phyloP scores from a whole-genome alignment of 805 yeast genomes.

The Dipodascus albidus region DNA sequence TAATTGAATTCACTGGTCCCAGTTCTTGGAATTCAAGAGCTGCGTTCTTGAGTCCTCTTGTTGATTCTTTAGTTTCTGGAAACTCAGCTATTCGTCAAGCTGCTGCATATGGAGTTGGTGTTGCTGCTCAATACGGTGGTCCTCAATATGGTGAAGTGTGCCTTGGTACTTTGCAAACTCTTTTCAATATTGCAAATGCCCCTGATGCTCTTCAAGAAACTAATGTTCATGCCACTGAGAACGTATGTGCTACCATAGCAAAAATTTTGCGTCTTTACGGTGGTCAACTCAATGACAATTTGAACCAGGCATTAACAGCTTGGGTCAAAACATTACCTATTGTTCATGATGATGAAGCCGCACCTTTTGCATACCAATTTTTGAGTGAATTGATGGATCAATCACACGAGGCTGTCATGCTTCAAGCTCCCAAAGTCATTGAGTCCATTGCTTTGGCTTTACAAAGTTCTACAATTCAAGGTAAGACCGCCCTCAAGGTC shows the following conservation, averaged over 20 bases:
- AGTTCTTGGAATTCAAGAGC: conserved; percentile 54
- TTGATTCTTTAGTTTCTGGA: conserved; percentile 40
- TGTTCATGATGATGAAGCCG: conserved; percentile 76
- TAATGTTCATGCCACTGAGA: conserved; percentile 78
- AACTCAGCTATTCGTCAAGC: conserved; percentile 68
- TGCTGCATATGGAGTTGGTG: conserved; percentile 75
- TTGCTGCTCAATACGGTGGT: conserved; percentile 76
- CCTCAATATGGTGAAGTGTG: conserved; percentile 47
- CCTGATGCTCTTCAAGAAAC: conserved; percentile 84
- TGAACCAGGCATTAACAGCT: conserved; percentile 49
- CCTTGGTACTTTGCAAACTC: conserved; percentile 58
- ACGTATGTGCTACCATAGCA: conserved; percentile 71
- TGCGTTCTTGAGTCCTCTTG: conserved; percentile 49
- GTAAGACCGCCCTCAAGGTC: conserved; percentile 57
- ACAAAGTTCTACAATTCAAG: conserved; percentile 51
- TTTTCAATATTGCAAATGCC: conserved; percentile 58
- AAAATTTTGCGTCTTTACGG: conserved; percentile 62
- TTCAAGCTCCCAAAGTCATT: conserved; percentile 48
- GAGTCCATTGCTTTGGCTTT: conserved; percentile 67
- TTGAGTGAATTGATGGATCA: conserved; percentile 59
- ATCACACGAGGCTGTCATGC: conserved; percentile 46
- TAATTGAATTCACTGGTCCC: conserved; percentile 70
- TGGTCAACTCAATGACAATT: conserved; percentile 39
- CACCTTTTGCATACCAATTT: conserved; percentile 71
- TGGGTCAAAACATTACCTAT: conserved; percentile 84